Base-by-base conservation (phyloP, 2,329 filamentous ascomycete genomes). In the Aspergillus flavus region DNA sequence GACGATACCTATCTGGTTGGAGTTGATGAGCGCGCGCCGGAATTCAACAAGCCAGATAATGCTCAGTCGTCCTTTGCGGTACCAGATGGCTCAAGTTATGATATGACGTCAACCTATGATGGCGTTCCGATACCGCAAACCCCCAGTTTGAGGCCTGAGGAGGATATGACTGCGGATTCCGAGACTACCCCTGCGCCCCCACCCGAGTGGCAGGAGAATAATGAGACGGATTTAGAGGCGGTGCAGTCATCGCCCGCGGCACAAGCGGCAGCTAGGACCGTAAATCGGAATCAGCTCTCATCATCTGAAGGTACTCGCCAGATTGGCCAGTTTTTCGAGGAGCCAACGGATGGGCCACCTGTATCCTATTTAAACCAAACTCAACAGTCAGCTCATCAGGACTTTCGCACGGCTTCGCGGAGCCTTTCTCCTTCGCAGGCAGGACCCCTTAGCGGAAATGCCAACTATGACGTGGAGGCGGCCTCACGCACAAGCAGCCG, bases 1-100 rank as follows among this genome's bases (percentile, higher is more conserved):
- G 81, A 82, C 63, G 80, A 83, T 71, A 82, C 80, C 6, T 81
- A 78, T 61, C 62, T 80, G 56, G 77, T 81, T 61, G 79, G 79
- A 9, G 70, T 79, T 10, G 71, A 69, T 54, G 71, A 72, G 41
- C 64, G 71, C 36, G 66, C 62, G 56, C 62, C 65, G 6, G 62
- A 65, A 41, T 54, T 55, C 32, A 63, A 63, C 21, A 61, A 67
- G 43, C 64, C 68, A 9, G 71, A 71, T 23, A 66, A 66, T 6
- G 69, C 66, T 23, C 68, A 74, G 28, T 66, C 72, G 14, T 73
- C 74, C 11, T 73, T 73, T 64, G 67, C 65, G 57, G 63, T 65
- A 21, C 68, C 66, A 11, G 70, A 69, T n/a, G 70, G 72, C 55
- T 69, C 65, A n/a, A 68, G 61, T 41, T 66, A 66, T 30, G 61